Conservation (phyloP, 176 grass and related monocot species). For the Carex kokanica region DNA sequence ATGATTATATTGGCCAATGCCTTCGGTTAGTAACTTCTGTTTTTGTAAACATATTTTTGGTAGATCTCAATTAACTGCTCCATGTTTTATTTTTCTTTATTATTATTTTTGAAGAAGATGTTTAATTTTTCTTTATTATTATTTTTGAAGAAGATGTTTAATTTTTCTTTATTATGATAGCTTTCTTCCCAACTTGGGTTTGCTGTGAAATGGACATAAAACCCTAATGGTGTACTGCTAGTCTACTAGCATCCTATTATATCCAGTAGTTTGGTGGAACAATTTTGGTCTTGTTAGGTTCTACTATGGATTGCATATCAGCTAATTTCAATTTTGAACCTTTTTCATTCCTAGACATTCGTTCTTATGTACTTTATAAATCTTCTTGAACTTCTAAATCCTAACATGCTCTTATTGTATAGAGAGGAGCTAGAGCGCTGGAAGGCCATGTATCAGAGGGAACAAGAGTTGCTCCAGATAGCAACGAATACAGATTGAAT, state of each 20-base stretch:
- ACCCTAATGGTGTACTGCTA: background rate
- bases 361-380: background rate
- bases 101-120: background rate
- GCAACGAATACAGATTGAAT: constrained; percentile 48
- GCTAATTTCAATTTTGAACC: background rate
- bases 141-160: background rate
- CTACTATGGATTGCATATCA: background rate
- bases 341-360: background rate
- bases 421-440: constrained; percentile 89
- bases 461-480: constrained; percentile 53
- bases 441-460: constrained; percentile 72
- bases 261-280: background rate
- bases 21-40: constrained; percentile 54
- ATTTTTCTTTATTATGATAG: background rate
- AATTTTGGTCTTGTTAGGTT: background rate
- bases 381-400: background rate
- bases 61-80: constrained; percentile 17
- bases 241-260: background rate
- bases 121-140: background rate
- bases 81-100: background rate
- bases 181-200: background rate
- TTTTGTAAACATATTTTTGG: constrained; percentile 12
- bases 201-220: background rate
- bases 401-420: constrained; percentile 23
- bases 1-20: constrained; percentile 76